Conservation (phyloP, 768 basidiomycete species). For the Amanita molliuscula region DNA sequence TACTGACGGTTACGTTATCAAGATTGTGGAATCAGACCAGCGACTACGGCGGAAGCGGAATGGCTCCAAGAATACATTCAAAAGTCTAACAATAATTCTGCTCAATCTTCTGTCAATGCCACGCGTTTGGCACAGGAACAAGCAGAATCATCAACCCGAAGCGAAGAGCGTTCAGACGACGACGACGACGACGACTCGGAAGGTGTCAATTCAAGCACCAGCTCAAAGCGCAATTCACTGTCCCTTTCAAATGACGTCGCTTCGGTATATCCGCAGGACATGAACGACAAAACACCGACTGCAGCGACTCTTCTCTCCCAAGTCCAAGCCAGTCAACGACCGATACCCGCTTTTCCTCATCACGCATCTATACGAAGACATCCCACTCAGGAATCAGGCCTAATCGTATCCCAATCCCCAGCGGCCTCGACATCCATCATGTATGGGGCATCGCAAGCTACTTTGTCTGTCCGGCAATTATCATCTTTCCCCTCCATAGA, state of each 20-base stretch:
- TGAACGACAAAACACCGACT: conserved; percentile 82
- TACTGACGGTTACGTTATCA: conserved; percentile 18
- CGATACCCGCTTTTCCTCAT: conserved; percentile 47
- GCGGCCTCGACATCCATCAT: conserved; percentile 34
- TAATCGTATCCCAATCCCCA: conserved; percentile 42
- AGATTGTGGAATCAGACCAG: conserved; percentile 91
- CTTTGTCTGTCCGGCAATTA: conserved; percentile 63
- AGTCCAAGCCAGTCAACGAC: conserved; percentile 59
- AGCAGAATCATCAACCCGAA: conserved; percentile 44
- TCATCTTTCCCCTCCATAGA: conserved; percentile 80
- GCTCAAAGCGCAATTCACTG: conserved; percentile 68
- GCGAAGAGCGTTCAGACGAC: conserved; percentile 70
- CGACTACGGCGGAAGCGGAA: conserved; percentile 85
- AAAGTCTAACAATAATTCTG: conserved; percentile 81
- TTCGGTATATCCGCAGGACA: conserved; percentile 47
- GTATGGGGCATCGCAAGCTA: conserved; percentile 40
- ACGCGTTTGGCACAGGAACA: conserved; percentile 63
- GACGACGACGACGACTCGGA: conserved; percentile 85
- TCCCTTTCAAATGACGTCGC: conserved; percentile 58
- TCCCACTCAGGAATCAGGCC: conserved; percentile 44
- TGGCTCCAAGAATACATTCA: conserved; percentile 89
- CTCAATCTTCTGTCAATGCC: conserved; percentile 66
- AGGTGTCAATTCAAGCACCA: conserved; percentile 47
- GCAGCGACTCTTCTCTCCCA: conserved; percentile 69
- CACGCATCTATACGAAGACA: conserved; percentile 76